A percentile compares a stretch with the other conserved stretches of the same genome.
Conservation (phyloP, 148 eudicot genomes). For the Agrostemma githago region DNA sequence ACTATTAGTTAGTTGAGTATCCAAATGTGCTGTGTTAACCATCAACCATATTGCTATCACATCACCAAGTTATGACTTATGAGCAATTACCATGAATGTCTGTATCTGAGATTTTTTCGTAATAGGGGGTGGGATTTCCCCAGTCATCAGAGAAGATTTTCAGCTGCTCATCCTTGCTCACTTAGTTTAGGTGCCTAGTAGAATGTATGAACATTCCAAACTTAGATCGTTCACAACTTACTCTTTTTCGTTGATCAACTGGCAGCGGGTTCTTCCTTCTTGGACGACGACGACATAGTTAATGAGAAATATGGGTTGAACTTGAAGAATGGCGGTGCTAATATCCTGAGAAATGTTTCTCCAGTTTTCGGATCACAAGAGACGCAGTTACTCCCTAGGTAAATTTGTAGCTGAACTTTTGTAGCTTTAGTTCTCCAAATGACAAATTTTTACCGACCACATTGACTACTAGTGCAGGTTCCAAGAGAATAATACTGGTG, state of each 20-base stretch:
- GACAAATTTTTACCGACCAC: not conserved
- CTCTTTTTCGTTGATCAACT: conserved; percentile 2
- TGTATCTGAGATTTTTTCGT: not conserved
- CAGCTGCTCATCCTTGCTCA: not conserved
- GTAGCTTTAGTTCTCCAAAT: not conserved
- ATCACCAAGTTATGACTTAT: not conserved
- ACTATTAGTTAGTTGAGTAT: not conserved
- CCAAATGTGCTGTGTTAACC: not conserved
- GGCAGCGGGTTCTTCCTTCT: conserved; percentile 21
- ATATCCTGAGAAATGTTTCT: conserved; percentile 19
- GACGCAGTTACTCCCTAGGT: conserved; percentile 26
- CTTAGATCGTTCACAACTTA: not conserved
- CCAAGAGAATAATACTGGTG: conserved; percentile 18
- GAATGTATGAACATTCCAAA: not conserved
- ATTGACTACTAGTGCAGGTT: conserved; percentile 22
- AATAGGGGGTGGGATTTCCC: not conserved
- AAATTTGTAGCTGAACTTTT: not conserved
- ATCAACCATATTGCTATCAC: conserved; percentile 1
- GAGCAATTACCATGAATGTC: not conserved
- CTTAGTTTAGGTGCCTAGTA: conserved; percentile 2
- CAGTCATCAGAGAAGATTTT: conserved; percentile 1
- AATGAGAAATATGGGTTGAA: conserved; percentile 23
- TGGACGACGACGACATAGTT: conserved; percentile 7
- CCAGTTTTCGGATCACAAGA: conserved; percentile 17
- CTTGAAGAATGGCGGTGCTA: conserved; percentile 17